Evolutionary conservation across 495 filamentous ascomycete genomes (phyloP).

Genomic region (Aspergillus cavernicola): DNA sequence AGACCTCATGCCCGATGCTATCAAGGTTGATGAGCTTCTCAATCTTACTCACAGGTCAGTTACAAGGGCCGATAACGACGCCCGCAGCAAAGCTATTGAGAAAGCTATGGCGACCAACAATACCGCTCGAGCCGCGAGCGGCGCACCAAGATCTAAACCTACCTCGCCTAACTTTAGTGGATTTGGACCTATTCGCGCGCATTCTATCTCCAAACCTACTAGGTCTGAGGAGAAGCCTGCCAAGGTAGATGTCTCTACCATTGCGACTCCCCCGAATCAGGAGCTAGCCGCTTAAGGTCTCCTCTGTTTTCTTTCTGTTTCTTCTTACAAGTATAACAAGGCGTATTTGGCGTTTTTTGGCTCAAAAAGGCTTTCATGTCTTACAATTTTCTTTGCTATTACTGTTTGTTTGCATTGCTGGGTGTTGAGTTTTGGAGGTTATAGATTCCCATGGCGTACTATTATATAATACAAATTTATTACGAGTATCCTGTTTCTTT

Average conservation of each 20-base stretch:
- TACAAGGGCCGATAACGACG: conserved; percentile 19
- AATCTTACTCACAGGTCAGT: conserved; percentile 49
- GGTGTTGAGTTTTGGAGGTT: conserved; percentile 11
- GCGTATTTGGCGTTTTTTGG: background rate
- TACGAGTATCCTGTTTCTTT: no score
- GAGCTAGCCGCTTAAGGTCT: conserved; percentile 24
- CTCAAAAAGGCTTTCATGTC: background rate
- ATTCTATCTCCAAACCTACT: conserved; percentile 29
- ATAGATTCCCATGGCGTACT: conserved; percentile 19
- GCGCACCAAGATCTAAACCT: conserved; percentile 28
- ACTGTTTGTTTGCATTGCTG: conserved; percentile 17
- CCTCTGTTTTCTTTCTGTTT: background rate
- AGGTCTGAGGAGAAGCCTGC: conserved; percentile 18
- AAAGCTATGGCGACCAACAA: conserved; percentile 51
- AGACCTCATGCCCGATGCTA: conserved; percentile 54
- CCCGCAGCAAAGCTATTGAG: conserved; percentile 44
- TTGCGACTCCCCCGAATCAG: conserved; percentile 25
- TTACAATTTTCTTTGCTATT: background rate
- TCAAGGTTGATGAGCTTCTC: conserved; percentile 60
- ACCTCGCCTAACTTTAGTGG: conserved; percentile 21
- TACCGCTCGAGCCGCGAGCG: conserved; percentile 43
- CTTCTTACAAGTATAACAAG: background rate
- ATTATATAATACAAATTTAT: background rate
- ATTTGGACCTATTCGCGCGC: conserved; percentile 41
- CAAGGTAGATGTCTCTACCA: conserved; percentile 17